Base-by-base conservation (phyloP, 768 basidiomycete species). In the Boletus fagicola region DNA sequence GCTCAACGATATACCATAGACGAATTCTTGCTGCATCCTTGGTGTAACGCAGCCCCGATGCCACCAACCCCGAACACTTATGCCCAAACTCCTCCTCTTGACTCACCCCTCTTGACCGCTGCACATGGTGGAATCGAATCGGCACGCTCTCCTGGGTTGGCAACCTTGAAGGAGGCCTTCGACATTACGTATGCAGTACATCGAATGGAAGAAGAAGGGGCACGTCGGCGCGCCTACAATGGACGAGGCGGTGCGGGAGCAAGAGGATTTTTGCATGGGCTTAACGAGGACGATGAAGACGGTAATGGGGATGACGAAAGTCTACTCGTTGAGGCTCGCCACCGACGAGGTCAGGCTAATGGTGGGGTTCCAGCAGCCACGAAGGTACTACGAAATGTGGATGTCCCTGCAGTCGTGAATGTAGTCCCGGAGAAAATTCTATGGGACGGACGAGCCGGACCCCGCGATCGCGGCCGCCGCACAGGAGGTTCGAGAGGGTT, bases 131-230 rank as follows among this genome's bases (percentile, higher is more conserved):
- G 88, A 13, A 80, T 84, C 20, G 90, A 91, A 48, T 57, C 67
- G 60, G 89, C 87, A 7, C 87, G 92, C 42, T 98, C 96, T 50
- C 97, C 97, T 3, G 95, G 97, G 24, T 69, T 98, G 28, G 89
- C 93, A 0, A 86, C 90, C 0, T 85, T 99, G 72, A 98, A 97
- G 68, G 97, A 98, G 70, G 95, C 97, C 4, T 98, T 99, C 74
- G 97, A 99, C 72, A 88, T 99, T 68, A 96, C 97, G 2, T 98
- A 98, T 72, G 96, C 97, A 4, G 97, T 99, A 0, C 97, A 99
- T 73, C 87, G 96, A 18, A 98, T 98, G 96, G 96, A 98, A 71
- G 97, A 99, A 73, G 97, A 99, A 74, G 96, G 94, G 15, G 91
- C 90, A 0, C 82, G 92, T 53, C 78, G 92, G 50, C 82, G 90